Base-by-base conservation (phyloP, 371 early-diverging fungal genomes). In the Mucor mucedo region DNA sequence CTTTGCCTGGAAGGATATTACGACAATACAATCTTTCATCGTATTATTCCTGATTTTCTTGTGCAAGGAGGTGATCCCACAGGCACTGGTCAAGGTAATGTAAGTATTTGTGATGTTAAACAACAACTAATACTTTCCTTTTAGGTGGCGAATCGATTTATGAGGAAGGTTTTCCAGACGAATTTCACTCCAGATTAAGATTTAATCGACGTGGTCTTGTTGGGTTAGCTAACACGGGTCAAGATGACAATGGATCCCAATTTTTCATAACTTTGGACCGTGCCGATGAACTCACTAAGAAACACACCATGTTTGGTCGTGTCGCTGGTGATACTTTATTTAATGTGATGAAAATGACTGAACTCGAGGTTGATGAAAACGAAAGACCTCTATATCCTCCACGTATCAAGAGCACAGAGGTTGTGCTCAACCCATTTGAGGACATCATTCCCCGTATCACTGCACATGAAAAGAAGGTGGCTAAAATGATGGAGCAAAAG, bases 1-100 rank as follows among this genome's bases (percentile, higher is more conserved):
- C 84, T 96, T 4, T 91, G 94, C 62, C 70, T 90, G 61, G 92
- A 93, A 69, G 87, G 89, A 8, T 89, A 90, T 53, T 97, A 97
- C 66, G 89, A 95, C 68, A 79, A 84, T 28, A 91, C 91, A 4
- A 86, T 91, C 8, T 96, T 98, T 71, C 97, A 97, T 73, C 87
- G 98, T 27, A 81, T 95, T 14, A 89, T 98, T 5, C 86, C 90
- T 5, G 84, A 82, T 41, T 97, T 97, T 63, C 92, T 97, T 70
- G 87, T 98, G 4, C 99, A 99, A 73, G 96, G 97, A 27, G 99
- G 99, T 54, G 99, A 99, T 78, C 96, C 99, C 3, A 93, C 93
- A 2, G 93, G 92, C 0, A 92, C 92, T 4, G 92, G 94, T 1
- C 69, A 79, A 52, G 86, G 85, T 80, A 83, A 54, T 2, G 3